These are phyloP conservation scores for Graphiopsis chlorocephala DNA, from an alignment of 2,329 filamentous ascomycete genomes.

Conservation along the genomic window DNA sequence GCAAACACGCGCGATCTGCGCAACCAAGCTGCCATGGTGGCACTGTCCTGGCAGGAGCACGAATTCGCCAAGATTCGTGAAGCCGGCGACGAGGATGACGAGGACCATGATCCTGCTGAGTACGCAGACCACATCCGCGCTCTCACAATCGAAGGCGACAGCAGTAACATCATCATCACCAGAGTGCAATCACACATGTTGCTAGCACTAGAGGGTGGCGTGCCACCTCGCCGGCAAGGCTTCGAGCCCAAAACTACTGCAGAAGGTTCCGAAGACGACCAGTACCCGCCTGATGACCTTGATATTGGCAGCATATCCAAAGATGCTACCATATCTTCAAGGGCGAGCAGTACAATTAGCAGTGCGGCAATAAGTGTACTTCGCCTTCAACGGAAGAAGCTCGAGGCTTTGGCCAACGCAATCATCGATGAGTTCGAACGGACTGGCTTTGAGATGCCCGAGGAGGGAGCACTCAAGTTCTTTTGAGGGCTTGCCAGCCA, in stretches of 20 bases:
- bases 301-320: not conserved
- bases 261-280: conserved; percentile 39
- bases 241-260: conserved; percentile 43
- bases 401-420: conserved; percentile 46
- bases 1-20: conserved; percentile 49
- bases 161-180: conserved; percentile 47
- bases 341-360: conserved; percentile 24
- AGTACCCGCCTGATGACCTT: conserved; percentile 30
- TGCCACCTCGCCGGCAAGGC: conserved; percentile 41
- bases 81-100: conserved; percentile 17
- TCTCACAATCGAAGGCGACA: conserved; percentile 46
- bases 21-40: conserved; percentile 49
- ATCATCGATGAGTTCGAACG: conserved; percentile 44
- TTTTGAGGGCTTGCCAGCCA: conserved; percentile 25
- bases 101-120: conserved; percentile 22
- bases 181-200: conserved; percentile 47
- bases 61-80: conserved; percentile 17
- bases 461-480: conserved; percentile 33
- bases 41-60: conserved; percentile 50
- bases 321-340: conserved; percentile 31
- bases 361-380: conserved; percentile 37
- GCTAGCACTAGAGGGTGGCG: conserved; percentile 48
- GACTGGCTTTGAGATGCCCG: conserved; percentile 49
- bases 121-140: conserved; percentile 36
- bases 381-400: conserved; percentile 49